These are phyloP conservation scores for Chaetoscypha palmicola DNA, from an alignment of 2,329 filamentous ascomycete genomes.

Conservation along the genomic window DNA sequence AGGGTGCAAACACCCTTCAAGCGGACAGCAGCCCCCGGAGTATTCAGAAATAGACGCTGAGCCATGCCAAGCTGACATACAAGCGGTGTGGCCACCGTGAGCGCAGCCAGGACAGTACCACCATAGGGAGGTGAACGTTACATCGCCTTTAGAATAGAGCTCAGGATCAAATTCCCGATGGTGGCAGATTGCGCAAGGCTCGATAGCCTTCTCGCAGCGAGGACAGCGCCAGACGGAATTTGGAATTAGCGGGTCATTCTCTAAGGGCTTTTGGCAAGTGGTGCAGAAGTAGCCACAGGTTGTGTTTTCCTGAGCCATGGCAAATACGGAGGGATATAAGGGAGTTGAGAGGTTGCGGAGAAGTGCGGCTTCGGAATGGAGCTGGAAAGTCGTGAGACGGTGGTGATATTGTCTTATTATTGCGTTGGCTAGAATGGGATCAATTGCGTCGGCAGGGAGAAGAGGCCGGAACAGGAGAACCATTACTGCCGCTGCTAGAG, in stretches of 20 bases:
- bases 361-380: conserved; percentile 54
- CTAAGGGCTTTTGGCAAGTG: conserved; percentile 46
- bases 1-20: conserved; percentile 59
- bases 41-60: conserved; percentile 29
- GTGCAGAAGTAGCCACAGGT: conserved; percentile 48
- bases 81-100: conserved; percentile 56
- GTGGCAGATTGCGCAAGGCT: conserved; percentile 52
- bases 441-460: conserved; percentile 47
- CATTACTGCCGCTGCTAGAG: conserved; percentile 54
- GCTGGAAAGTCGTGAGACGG: conserved; percentile 51
- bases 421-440: conserved; percentile 46
- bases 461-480: conserved; percentile 53
- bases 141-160: conserved; percentile 3
- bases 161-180: conserved; percentile 31
- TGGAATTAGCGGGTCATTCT: conserved; percentile 34
- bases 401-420: conserved; percentile 54
- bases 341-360: conserved; percentile 53
- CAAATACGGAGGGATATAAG: conserved; percentile 48
- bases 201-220: conserved; percentile 46
- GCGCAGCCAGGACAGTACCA: conserved; percentile 58
- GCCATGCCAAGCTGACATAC: conserved; percentile 52
- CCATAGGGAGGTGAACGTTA: conserved; percentile 36
- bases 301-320: conserved; percentile 47
- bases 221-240: conserved; percentile 50
- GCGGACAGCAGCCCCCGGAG: conserved; percentile 51